Base-by-base conservation (phyloP, 805 yeast species). In the Zygoascus flipseniorum region DNA sequence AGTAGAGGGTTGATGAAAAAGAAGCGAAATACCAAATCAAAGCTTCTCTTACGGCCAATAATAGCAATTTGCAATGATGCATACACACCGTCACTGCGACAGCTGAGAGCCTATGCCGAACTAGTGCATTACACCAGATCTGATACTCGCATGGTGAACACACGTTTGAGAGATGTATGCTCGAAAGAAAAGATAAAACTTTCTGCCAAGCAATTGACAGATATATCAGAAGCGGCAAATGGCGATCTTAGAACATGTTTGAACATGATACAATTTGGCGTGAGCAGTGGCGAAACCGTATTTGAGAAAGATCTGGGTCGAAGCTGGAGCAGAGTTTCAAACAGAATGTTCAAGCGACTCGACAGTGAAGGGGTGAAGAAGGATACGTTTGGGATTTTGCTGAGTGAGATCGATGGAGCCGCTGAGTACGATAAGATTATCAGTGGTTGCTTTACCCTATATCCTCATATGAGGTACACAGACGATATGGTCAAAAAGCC, bases 41-140 rank as follows among this genome's bases (percentile, higher is more conserved):
- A 69, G 37, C 68, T 82, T 5, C 66, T 93, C 44, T 73, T 76
- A 60, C 76, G 98, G 59, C 98, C 98, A 1, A 88, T 93, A 18
- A 87, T 92, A 52, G 90, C 96, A 43, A 80, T 93, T 53, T 95
- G 97, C 65, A 93, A 92, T 64, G 96, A 93, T 63, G 75, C 86
- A 1, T 89, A 86, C 66, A 78, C 87, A 0, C 79, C 82, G 2
- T 80, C 86, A 1, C 72, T 92, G 68, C 95, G 88, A 51, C 81
- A 80, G 53, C 71, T 92, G 56, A 79, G 92, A 56, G 84, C 85
- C 0, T 70, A 76, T 55, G 81, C 92, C 57, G 97, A 92, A 61
- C 73, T 86, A 6, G 73, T 92, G 1, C 66, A 78, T 6, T 85
- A 89, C 62, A 76, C 74, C 54, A 81, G 79, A 53, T 83, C 95